A percentile compares a stretch with the other conserved stretches of the same genome.
phyloP scores from a whole-genome alignment of 2,329 filamentous ascomycete species.

The Colletotrichum godetiae region DNA sequence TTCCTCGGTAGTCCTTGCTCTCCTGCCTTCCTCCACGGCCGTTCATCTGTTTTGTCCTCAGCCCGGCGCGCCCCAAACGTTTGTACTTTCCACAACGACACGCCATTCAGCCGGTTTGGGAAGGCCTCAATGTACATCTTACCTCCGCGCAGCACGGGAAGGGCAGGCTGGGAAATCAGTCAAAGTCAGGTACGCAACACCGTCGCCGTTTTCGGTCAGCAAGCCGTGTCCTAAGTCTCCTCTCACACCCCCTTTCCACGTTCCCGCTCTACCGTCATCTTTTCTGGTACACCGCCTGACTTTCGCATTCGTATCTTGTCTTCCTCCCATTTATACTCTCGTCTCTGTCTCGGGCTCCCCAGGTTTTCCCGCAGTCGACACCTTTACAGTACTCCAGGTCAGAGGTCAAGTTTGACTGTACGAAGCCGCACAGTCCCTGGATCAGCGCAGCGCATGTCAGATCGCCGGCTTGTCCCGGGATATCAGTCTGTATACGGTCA shows the following conservation, averaged over 20 bases:
- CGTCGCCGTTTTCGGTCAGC: slow-evolving; percentile 25
- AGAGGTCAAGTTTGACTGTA: not conserved
- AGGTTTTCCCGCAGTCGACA: slow-evolving; percentile 2
- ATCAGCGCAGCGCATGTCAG: not conserved
- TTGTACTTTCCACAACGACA: slow-evolving; percentile 4
- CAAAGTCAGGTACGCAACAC: not conserved
- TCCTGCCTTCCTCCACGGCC: not conserved
- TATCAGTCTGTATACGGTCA: not conserved
- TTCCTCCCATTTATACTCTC: not conserved
- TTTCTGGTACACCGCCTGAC: not conserved
- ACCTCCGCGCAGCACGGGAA: not conserved
- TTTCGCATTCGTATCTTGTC: slow-evolving; percentile 13
- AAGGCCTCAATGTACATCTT: not conserved
- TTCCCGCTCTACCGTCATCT: slow-evolving; percentile 8
- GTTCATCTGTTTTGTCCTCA: not conserved
- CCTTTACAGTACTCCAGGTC: not conserved
- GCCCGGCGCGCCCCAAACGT: not conserved
- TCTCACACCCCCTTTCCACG: slow-evolving; percentile 1
- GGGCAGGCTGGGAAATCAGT: not conserved
- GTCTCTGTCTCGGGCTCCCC: not conserved
- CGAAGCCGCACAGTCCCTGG: slow-evolving; percentile 8
- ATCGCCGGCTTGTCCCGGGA: not conserved
- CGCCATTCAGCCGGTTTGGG: not conserved
- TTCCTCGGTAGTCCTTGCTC: not conserved
- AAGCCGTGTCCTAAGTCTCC: slow-evolving; percentile 17